These are phyloP conservation scores for Metschnikowia sp. DNA, from an alignment of 805 yeast species.

Conservation along the genomic window DNA sequence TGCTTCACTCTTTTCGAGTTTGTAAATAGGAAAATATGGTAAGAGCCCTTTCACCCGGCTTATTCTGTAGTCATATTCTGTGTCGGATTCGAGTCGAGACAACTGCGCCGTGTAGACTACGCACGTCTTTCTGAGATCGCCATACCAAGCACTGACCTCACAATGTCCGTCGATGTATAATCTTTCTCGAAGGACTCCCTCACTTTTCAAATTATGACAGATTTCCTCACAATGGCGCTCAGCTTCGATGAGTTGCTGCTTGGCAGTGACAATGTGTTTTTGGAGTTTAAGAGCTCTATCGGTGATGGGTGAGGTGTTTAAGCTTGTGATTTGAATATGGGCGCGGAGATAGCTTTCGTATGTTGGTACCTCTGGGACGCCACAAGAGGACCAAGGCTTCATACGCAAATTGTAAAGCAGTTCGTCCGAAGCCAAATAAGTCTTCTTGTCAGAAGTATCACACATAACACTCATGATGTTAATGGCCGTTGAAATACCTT, in stretches of 20 bases:
- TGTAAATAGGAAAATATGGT: constrained; percentile 14
- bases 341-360: constrained; percentile 32
- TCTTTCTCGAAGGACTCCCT: constrained; percentile 5
- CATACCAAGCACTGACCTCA: constrained; percentile 7
- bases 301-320: too few relatives aligned
- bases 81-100: not conserved
- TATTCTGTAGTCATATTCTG: not conserved
- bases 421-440: constrained; percentile 14
- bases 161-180: constrained; percentile 1
- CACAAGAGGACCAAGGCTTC: constrained; percentile 78
- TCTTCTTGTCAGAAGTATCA: not conserved
- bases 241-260: constrained; percentile 2
- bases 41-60: constrained; percentile 6
- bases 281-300: not conserved
- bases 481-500: constrained; percentile 17
- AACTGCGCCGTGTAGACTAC: constrained; percentile 10
- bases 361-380: constrained; percentile 65
- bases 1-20: not conserved
- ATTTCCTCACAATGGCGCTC: constrained; percentile 3
- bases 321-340: too few relatives aligned
- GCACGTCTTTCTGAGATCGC: constrained; percentile 13
- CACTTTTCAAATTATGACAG: constrained; percentile 6
- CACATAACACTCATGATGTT: constrained; percentile 4
- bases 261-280: not conserved
- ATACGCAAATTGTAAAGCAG: constrained; percentile 48